Base-by-base conservation (phyloP, 306 rosid genomes). In the Urtica urens region DNA sequence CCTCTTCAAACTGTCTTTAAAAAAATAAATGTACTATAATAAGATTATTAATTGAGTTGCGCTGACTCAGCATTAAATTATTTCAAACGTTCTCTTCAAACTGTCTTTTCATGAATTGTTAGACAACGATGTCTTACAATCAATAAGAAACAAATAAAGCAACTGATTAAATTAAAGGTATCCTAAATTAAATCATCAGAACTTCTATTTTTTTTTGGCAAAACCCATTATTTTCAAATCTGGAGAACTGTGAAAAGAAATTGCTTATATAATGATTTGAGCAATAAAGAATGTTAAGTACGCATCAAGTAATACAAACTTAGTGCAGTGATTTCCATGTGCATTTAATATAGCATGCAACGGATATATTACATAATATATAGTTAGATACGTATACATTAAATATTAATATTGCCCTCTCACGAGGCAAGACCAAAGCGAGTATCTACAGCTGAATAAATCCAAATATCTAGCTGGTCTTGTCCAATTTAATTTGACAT, bases 381-480 rank as follows among this genome's bases (percentile, higher is more conserved):
- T 37, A 24, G 22, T 17, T 17, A 49, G 18, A 8, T 39, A 26
- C 22, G 27, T 39, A 7, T 23, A 34, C 49, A 42, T 44, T 57
- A 34, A 55, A 59, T 45, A 15, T 20, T 53, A 42, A 51, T 23
- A 21, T 23, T 45, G 46, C 29, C 23, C 38, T 46, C 46, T 6
- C n/a, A 55, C 28, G 15, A 11, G 18, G 8, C 38, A 37, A 26
- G 41, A 57, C 63, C 65, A 41, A 57, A 51, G 42, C 51, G 41
- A 55, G 49, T 31, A 26, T 27, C 23, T 38, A 53, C 60, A 50
- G 47, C 35, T 34, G 35, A 61, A 29, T 44, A 46, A 40, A 23
- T 25, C 28, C 71, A 63, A 63, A 35, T 14, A 46, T 49, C 51
- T 46, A 23, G 71, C 74, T 59, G 78, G 10, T 35, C 8, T 35